Conservation (phyloP, 176 grass and related monocot species). For the Guadua angustifolia region DNA sequence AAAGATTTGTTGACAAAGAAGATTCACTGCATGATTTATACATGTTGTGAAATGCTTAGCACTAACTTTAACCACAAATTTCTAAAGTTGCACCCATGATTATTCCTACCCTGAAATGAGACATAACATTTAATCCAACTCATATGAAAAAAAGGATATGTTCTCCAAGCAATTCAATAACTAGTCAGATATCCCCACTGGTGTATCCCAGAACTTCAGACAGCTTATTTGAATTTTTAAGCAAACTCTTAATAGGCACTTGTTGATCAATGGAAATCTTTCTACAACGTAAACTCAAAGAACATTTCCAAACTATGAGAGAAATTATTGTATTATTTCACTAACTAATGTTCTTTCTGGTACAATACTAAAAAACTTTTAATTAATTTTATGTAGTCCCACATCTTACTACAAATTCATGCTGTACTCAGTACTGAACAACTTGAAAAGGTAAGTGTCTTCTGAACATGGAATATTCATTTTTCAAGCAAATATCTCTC, state of each 20-base stretch:
- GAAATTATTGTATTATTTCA: slow-evolving; percentile 6
- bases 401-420: slow-evolving; percentile 27
- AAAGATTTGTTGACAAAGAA: slow-evolving; percentile 22
- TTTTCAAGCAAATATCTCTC: slow-evolving; percentile 16
- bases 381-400: slow-evolving; percentile 4
- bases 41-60: slow-evolving; percentile 13
- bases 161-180: slow-evolving; percentile 9
- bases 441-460: neutral
- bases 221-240: slow-evolving; percentile 19
- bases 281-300: slow-evolving; percentile 5
- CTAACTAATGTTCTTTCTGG: slow-evolving; percentile 9
- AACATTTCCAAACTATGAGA: neutral
- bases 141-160: neutral
- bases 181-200: neutral
- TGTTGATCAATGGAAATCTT: slow-evolving; percentile 2
- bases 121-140: neutral
- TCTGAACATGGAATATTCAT: slow-evolving; percentile 6
- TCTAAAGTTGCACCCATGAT: neutral
- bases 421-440: neutral
- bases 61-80: slow-evolving; percentile 15
- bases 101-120: slow-evolving; percentile 24
- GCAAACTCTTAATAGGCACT: neutral
- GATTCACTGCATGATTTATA: neutral
- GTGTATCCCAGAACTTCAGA: neutral
- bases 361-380: neutral